Conservation (phyloP, 192 early-diverging fungal genomes). For the Linnemannia exigua region DNA sequence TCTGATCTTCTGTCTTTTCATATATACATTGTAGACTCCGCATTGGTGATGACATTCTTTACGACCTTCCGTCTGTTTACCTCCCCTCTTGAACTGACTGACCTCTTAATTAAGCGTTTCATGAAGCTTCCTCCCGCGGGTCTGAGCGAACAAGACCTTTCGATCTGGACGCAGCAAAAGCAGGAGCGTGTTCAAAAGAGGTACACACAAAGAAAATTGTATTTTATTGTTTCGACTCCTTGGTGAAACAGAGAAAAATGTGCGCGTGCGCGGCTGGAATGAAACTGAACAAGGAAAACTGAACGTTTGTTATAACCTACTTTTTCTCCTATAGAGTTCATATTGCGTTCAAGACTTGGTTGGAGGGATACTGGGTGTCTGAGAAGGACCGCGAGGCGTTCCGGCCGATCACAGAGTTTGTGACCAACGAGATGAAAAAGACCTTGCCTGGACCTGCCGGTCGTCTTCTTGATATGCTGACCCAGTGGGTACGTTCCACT, state of each 20-base stretch:
- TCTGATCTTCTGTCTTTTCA: constrained; percentile 2
- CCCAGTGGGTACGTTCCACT: constrained; percentile 59
- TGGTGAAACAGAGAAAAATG: background rate
- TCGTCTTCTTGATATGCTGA: constrained; percentile 68
- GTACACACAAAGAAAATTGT: constrained; percentile 11
- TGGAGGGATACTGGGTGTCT: constrained; percentile 78
- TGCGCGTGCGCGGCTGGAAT: background rate
- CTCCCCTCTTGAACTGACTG: constrained; percentile 73
- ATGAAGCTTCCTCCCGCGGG: constrained; percentile 65
- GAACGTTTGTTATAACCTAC: background rate
- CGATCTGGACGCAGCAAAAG: constrained; percentile 69
- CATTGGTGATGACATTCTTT: constrained; percentile 81
- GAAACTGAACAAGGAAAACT: background rate
- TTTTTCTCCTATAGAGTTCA: constrained; percentile 68
- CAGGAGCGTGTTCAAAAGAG: constrained; percentile 53
- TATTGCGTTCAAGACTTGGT: constrained; percentile 86
- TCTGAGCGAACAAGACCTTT: constrained; percentile 64
- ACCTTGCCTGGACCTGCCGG: constrained; percentile 57
- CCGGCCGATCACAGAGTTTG: constrained; percentile 66
- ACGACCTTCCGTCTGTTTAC: constrained; percentile 91
- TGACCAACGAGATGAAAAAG: constrained; percentile 60
- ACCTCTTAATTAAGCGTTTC: constrained; percentile 77
- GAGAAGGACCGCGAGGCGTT: constrained; percentile 66
- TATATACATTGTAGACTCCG: constrained; percentile 60
- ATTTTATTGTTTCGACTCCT: constrained; percentile 25